Evolutionary conservation across 805 yeast species (phyloP), one percentile per base, ranked within the genome.

Genomic region (Ogataea nonfermentans): DNA sequence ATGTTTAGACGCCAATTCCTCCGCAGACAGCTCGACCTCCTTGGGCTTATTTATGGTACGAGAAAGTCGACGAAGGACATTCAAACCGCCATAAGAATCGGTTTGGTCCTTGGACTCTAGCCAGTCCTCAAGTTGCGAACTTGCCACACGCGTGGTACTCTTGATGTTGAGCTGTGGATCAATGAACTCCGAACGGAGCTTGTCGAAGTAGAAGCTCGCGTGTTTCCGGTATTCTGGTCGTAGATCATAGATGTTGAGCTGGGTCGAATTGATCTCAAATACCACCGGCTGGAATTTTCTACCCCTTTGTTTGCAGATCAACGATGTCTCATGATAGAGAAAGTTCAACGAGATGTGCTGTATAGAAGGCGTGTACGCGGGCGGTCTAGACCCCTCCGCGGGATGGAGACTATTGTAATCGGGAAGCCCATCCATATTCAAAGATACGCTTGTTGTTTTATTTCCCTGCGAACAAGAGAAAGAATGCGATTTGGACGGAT

Each of bases 221-320:
- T 25, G 47, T 24, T 39, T 49, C 12, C 32, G 37, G 22, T 45
- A 46, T 6, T 37, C 26, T 6, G 46, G 36, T 9, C 37, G 35
- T 1, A 63, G 6, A 4, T 38, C 28, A 32, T 58, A 57, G 9
- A 62, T 24, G 40, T 58, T 57, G 16, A 62, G 42, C 28, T 53
- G 58, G 1, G 66, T 62, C 6, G 66, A 61, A 40, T 63, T 60
- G 24, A 63, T 47, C 36, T 60, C 65, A 6, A 60, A 20, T 0
- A 63, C 26, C 3, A 54, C 46, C 1, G 66, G 65, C 16, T 41
- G 24, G 30, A 46, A 52, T 3, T 23, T 9, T 24, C 20, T 7
- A 17, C 20, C 6, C 7, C 13, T 17, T n/a, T 26, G 24, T 10
- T 24, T 23, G 22, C 16, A 5, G 3, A 11, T 8, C 28, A 14